Percentiles rank a stretch among this genome's conserved stretches.
phyloP scores from a whole-genome alignment of 345 rosid species.

The Gossypium raimondii region DNA sequence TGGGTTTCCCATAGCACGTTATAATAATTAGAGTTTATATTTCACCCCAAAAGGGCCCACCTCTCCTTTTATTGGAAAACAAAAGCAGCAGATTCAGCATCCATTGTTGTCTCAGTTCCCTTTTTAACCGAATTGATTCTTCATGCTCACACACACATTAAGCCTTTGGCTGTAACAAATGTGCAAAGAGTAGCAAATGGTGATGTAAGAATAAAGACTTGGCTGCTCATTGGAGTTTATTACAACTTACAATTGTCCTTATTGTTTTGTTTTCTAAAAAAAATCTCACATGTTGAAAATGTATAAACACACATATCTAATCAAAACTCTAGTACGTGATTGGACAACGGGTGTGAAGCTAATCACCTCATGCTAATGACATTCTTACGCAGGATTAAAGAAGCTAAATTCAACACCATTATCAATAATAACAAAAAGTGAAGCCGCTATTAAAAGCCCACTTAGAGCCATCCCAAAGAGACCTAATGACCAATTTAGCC shows the following conservation, averaged over 20 bases:
- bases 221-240: background rate
- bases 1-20: background rate
- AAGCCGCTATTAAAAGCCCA: conserved; percentile 37
- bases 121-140: background rate
- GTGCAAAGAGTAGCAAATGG: too few species aligned
- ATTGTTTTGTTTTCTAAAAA: background rate
- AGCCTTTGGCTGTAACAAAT: too few species aligned
- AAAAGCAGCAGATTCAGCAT: background rate
- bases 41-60: background rate
- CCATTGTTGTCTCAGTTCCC: background rate
- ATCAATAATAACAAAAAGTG: conserved; percentile 38
- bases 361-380: background rate
- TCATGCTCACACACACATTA: background rate
- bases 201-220: too few species aligned
- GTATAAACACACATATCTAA: background rate
- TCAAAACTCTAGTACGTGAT: background rate
- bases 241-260: background rate
- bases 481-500: conserved; percentile 54
- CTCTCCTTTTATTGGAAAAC: background rate
- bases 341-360: too few species aligned
- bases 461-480: conserved; percentile 45
- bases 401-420: conserved; percentile 51
- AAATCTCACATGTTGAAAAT: background rate
- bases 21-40: too few species aligned
- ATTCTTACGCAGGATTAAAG: conserved; percentile 38